A percentile compares a stretch with the other conserved stretches of the same genome.
These are phyloP conservation scores for Calonectria hawksworthii DNA, from an alignment of 2,329 filamentous ascomycete species.

Conservation along the genomic window DNA sequence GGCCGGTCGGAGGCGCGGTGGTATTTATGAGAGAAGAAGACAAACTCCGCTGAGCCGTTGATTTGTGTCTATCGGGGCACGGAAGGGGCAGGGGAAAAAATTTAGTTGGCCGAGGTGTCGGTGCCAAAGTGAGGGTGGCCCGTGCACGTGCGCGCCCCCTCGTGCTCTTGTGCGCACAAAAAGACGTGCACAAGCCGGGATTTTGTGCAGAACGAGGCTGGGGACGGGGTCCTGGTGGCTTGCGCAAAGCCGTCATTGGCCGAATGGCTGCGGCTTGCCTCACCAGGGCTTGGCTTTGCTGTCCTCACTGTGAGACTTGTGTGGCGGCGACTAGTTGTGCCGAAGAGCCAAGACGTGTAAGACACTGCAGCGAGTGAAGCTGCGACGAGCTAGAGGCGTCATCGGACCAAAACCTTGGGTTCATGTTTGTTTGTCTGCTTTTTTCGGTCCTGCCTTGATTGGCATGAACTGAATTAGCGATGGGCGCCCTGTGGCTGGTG, in stretches of 20 bases:
- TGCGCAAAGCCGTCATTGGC: neutral
- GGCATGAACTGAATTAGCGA: neutral
- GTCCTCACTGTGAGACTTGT: constrained; percentile 12
- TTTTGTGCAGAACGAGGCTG: constrained; percentile 30
- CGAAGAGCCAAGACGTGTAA: constrained; percentile 12
- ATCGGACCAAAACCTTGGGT: neutral
- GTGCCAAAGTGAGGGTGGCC: constrained; percentile 24
- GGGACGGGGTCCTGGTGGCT: constrained; percentile 22
- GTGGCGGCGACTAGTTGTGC: constrained; percentile 22
- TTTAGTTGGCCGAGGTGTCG: constrained; percentile 51
- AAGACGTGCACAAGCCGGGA: constrained; percentile 7
- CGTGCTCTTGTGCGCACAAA: neutral
- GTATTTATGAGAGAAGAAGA: constrained; percentile 61
- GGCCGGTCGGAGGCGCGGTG: constrained; percentile 59
- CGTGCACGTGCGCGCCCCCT: constrained; percentile 26
- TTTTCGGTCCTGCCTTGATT: neutral
- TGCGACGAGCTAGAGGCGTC: constrained; percentile 5
- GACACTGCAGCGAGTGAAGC: constrained; percentile 10
- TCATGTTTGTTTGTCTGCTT: neutral
- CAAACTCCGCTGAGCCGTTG: constrained; percentile 51
- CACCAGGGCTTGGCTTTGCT: constrained; percentile 1
- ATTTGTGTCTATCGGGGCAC: constrained; percentile 57
- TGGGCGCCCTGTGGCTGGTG: neutral
- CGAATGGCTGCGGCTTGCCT: neutral
- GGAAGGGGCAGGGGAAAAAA: constrained; percentile 51